phyloP scores from a whole-genome alignment of 768 basidiomycete species.

The Lentinula guzmanii region DNA sequence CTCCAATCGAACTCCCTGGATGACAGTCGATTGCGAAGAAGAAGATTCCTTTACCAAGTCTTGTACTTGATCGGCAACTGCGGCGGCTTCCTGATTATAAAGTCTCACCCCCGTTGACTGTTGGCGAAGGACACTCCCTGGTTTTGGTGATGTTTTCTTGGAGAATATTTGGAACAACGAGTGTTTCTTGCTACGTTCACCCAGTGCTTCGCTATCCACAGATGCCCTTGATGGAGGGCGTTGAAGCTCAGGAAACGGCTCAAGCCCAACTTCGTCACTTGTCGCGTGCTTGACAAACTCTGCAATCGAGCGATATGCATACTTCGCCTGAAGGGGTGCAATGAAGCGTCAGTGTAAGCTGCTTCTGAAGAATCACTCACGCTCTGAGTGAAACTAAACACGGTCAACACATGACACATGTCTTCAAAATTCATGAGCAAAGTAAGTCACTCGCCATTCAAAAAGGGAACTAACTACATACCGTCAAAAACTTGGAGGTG shows the following conservation, averaged over 20 bases:
- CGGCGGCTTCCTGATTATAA: slow-evolving; percentile 23
- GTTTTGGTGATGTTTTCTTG: slow-evolving; percentile 6
- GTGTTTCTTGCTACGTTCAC: slow-evolving; percentile 2
- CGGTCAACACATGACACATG: slow-evolving; percentile 70
- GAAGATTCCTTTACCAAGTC: not conserved
- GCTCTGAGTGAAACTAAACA: slow-evolving; percentile 60
- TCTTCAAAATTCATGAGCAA: slow-evolving; percentile 27
- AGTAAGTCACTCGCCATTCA: not conserved
- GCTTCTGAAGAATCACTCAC: slow-evolving; percentile 23
- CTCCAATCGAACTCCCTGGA: not conserved
- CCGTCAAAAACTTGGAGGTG: slow-evolving; percentile 76
- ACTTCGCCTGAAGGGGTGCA: slow-evolving; percentile 38
- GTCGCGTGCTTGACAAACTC: slow-evolving; percentile 54
- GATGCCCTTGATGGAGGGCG: slow-evolving; percentile 20
- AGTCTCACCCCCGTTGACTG: slow-evolving; percentile 16
- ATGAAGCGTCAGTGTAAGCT: not conserved
- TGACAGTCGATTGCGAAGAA: not conserved
- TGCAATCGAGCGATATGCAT: slow-evolving; percentile 53
- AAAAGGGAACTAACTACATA: slow-evolving; percentile 19
- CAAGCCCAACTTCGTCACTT: slow-evolving; percentile 24
- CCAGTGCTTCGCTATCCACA: slow-evolving; percentile 14
- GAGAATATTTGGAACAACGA: not conserved
- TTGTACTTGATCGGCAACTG: slow-evolving; percentile 20
- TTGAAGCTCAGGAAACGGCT: slow-evolving; percentile 41
- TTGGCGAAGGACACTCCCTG: not conserved